Conservation (phyloP, 1,284 basidiomycete genomes). For the Mrakiaceae sp. region DNA sequence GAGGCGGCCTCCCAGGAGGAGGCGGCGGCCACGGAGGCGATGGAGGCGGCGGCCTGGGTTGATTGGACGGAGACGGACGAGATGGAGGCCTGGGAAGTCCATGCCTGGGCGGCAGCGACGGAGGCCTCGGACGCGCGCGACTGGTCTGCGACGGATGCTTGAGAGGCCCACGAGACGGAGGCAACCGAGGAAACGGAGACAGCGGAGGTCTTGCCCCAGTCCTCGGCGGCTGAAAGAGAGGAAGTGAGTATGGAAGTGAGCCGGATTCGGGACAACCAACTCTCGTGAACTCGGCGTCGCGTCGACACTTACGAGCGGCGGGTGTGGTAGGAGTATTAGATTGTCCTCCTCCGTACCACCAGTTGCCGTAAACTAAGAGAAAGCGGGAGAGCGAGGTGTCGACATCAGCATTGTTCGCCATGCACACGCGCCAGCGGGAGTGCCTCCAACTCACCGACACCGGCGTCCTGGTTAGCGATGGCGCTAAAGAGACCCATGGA, state of each 20-base stretch:
- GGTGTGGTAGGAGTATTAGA: constrained; percentile 28
- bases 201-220: constrained; percentile 20
- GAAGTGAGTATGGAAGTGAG: constrained; percentile 11
- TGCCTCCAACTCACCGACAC: constrained; percentile 17
- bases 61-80: constrained; percentile 10
- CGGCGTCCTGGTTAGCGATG: constrained; percentile 26
- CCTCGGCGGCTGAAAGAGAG: constrained; percentile 16
- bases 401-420: not conserved
- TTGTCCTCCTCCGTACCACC: constrained; percentile 48
- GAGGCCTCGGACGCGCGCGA: not conserved
- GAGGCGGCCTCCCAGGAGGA: constrained; percentile 31
- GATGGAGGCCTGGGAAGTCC: constrained; percentile 22
- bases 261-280: not conserved
- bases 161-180: constrained; percentile 21
- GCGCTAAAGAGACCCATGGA: constrained; percentile 57
- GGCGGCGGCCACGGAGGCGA: constrained; percentile 38
- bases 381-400: too few species aligned
- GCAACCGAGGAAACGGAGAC: constrained; percentile 16
- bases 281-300: not conserved
- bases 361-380: constrained; percentile 18
- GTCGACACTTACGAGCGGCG: constrained; percentile 15
- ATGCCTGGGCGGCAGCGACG: not conserved
- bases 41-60: not conserved
- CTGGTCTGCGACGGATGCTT: not conserved
- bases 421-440: not conserved